Conservation (phyloP, 1,284 basidiomycete species). For the Tilletia walkeri region DNA sequence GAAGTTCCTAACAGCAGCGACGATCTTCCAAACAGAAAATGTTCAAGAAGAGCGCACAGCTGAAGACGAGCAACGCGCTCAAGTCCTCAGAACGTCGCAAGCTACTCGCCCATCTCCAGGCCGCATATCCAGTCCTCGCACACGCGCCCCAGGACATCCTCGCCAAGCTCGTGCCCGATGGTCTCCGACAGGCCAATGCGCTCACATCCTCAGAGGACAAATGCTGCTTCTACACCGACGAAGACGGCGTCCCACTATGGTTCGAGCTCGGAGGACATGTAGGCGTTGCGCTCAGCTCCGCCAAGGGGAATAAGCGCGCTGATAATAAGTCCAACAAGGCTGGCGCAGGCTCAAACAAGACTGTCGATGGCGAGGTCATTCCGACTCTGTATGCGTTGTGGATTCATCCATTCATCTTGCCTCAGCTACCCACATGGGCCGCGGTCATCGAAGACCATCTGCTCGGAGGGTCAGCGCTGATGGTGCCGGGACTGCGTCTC, state of each 20-base stretch:
- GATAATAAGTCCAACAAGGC: background rate
- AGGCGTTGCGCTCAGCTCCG: background rate
- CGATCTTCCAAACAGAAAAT: background rate
- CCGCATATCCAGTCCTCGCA: background rate
- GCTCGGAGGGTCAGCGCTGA: background rate
- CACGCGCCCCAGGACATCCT: background rate
- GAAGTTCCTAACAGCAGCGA: background rate
- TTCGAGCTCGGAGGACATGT: background rate
- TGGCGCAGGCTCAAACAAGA: no score
- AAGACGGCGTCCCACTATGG: background rate
- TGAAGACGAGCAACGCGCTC: slow-evolving; percentile 7
- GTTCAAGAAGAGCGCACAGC: background rate
- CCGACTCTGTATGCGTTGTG: slow-evolving; percentile 1
- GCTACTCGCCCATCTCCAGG: background rate
- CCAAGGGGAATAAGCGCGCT: background rate
- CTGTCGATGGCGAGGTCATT: background rate
- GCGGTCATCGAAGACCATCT: background rate
- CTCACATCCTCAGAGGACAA: background rate
- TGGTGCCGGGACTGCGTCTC: background rate
- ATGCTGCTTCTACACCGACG: background rate
- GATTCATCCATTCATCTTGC: background rate
- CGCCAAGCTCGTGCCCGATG: background rate
- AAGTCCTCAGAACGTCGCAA: background rate
- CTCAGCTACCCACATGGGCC: background rate
- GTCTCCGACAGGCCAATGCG: background rate